Evolutionary conservation across 2,329 filamentous ascomycete genomes (phyloP), one percentile per base, ranked within the genome.

Genomic region (Trichoderma koningii): DNA sequence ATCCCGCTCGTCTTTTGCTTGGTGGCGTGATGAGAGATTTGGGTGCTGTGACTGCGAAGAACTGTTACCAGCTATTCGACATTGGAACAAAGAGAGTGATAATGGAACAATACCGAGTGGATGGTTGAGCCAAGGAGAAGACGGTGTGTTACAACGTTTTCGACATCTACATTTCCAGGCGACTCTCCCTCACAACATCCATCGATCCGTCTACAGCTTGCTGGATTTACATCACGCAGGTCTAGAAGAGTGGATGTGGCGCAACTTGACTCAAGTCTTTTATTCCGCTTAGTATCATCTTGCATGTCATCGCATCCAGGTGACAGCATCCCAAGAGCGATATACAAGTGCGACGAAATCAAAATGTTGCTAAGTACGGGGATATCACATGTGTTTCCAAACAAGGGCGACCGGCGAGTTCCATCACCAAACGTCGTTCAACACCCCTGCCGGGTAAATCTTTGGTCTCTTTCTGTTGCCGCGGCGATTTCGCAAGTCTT

Each of bases 311-410:
- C 23, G 15, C 17, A 26, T 42, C n/a, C 19, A 41, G 44, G 26
- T 47, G 50, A 52, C 50, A 55, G 41, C 50, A 26, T 19, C 42
- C 19, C 9, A 21, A 53, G n/a, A 38, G 50, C 26, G 9, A n/a
- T 28, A 23, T 34, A 41, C 38, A 48, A 47, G 41, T 26, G 34
- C 45, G 53, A 44, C 21, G 5, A 47, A 51, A 38, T 44, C 28
- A 41, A 55, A 45, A 55, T n/a, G n/a, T n/a, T n/a, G n/a, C 41
- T 63, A 63, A 60, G 19, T 38, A 50, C 28, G 50, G 59, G 59
- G 59, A 63, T 63, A 63, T 63, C 59, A 63, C 53, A 61, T 48
- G 23, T 45, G n/a, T 47, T 23, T 12, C 47, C 55, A 42, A 59
- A 59, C 55, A 48, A 59, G 14, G 28, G 28, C n/a, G 19, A 50